phyloP scores from a whole-genome alignment of 768 basidiomycete genomes.

The Mycena olivaceomarginata region DNA sequence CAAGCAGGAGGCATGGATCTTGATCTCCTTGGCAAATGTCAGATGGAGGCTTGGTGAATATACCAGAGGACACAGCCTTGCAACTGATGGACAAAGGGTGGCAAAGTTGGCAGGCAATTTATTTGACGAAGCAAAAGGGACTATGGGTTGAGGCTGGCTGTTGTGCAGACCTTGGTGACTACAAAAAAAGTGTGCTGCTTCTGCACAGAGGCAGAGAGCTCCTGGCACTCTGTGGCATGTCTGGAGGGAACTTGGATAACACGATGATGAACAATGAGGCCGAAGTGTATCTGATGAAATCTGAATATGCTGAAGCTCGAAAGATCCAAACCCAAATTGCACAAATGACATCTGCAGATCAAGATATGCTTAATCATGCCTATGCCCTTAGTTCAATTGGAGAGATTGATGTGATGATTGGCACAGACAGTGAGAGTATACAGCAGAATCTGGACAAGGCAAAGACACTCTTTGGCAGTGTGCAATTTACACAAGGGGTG shows the following conservation, averaged over 20 bases:
- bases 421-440: background rate
- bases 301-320: background rate
- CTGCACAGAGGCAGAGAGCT: background rate
- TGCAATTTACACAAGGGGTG: too few relatives aligned
- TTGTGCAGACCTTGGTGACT: background rate
- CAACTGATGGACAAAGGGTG: background rate
- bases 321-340: background rate
- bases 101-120: background rate
- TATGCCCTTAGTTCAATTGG: background rate
- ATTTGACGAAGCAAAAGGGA: background rate
- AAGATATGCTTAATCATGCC: background rate
- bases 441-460: background rate
- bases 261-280: background rate
- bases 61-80: background rate
- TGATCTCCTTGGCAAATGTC: background rate
- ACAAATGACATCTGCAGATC: background rate
- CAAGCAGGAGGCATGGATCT: too few relatives aligned
- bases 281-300: background rate
- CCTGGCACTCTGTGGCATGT: background rate
- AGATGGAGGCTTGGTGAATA: background rate
- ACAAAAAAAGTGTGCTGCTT: too few relatives aligned
- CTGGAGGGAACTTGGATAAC: background rate
- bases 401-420: background rate
- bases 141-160: background rate
- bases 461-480: background rate